phyloP scores from a whole-genome alignment of 2,329 filamentous ascomycete genomes.

The Tolypocladium cylindrosporum region DNA sequence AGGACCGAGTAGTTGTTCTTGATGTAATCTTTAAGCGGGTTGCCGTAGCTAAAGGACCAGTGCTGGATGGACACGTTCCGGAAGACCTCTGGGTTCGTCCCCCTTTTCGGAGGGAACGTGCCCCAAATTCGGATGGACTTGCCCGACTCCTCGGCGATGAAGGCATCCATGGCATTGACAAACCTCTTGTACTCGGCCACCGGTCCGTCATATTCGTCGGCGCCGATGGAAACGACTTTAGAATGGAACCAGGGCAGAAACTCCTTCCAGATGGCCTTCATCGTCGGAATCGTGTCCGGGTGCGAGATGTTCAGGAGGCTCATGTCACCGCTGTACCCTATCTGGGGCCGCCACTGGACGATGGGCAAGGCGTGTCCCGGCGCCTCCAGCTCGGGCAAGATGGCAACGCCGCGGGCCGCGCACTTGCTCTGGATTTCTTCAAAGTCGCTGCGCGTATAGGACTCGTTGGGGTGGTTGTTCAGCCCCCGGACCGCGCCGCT shows the following conservation, averaged over 20 bases:
- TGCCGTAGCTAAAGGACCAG: conserved; percentile 13
- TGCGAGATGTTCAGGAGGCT: conserved; percentile 35
- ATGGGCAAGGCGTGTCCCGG: conserved; percentile 47
- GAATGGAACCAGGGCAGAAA: conserved; percentile 46
- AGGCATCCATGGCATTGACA: conserved; percentile 31
- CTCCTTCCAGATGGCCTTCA: conserved; percentile 40
- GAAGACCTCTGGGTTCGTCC: conserved; percentile 3
- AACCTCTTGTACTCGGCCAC: conserved; percentile 39
- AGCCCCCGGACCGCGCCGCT: conserved; percentile 35
- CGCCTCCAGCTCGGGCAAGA: conserved; percentile 50
- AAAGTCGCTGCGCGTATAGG: conserved; percentile 39
- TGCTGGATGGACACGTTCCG: conserved; percentile 24
- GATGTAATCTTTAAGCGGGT: conserved; percentile 10
- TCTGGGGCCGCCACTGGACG: conserved; percentile 48
- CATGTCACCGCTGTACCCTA: conserved; percentile 34
- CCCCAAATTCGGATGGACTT: conserved; percentile 45
- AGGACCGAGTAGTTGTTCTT: conserved; percentile 12
- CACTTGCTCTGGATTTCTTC: conserved; percentile 42
- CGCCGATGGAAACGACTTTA: conserved; percentile 44
- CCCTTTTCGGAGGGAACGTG: conserved; percentile 20
- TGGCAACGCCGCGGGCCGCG: conserved; percentile 42
- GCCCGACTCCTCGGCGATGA: conserved; percentile 29
- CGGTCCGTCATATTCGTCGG: conserved; percentile 40
- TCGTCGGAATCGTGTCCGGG: conserved; percentile 38
- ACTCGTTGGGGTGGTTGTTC: conserved; percentile 42